Conservation (phyloP, 2,329 filamentous ascomycete genomes). For the Cladophialophora yegresii region DNA sequence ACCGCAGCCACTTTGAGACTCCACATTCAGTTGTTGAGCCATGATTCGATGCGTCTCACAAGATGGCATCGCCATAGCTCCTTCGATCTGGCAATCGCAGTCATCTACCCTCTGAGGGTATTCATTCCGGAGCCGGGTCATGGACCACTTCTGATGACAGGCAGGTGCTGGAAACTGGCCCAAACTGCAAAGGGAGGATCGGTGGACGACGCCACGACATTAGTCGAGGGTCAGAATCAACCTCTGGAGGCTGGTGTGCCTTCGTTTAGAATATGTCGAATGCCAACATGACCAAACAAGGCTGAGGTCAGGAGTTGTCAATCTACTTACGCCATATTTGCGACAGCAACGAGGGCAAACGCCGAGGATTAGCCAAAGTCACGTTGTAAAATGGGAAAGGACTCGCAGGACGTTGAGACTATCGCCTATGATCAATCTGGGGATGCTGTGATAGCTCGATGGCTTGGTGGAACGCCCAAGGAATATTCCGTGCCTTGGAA, state of each 20-base stretch:
- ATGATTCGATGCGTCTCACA: background rate
- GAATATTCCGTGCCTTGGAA: background rate
- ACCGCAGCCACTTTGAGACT: background rate
- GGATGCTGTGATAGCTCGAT: background rate
- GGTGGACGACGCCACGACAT: background rate
- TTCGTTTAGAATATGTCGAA: background rate
- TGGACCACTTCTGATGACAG: background rate
- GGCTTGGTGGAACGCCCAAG: background rate
- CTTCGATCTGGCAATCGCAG: background rate
- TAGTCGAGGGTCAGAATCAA: conserved; percentile 15
- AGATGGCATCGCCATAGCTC: background rate
- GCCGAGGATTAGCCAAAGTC: conserved; percentile 4
- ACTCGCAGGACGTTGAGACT: background rate
- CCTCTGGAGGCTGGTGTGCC: conserved; percentile 6
- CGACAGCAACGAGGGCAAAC: background rate
- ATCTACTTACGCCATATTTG: background rate
- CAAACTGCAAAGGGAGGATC: background rate
- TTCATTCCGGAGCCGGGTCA: background rate
- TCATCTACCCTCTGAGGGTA: background rate
- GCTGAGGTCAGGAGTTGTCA: conserved; percentile 9
- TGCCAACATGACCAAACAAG: conserved; percentile 4
- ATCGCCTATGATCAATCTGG: background rate
- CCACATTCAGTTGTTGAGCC: background rate
- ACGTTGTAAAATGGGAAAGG: background rate
- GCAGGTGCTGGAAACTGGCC: background rate